phyloP scores from a whole-genome alignment of 768 basidiomycete species.

The Kwoniella heveanensis region DNA sequence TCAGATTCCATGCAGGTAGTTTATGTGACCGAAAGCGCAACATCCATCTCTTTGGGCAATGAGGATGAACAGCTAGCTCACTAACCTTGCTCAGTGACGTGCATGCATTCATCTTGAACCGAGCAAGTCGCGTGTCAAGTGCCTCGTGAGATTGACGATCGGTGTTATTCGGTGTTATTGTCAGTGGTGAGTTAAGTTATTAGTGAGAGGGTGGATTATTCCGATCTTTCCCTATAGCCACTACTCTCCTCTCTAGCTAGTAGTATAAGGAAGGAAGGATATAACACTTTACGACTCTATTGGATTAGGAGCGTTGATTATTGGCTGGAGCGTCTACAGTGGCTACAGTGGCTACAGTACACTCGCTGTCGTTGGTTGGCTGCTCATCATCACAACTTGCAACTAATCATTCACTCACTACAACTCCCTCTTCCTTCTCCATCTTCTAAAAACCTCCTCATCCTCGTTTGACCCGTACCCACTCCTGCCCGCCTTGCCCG shows the following conservation, averaged over 20 bases:
- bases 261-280: no score
- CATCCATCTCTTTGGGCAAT: not conserved
- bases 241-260: no score
- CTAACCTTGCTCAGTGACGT: constrained; percentile 14
- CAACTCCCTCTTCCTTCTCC: not conserved
- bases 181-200: not conserved
- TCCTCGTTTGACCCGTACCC: constrained; percentile 6
- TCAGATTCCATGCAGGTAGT: no score
- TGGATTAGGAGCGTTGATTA: not conserved
- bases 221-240: constrained; percentile 1
- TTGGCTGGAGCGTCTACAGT: not conserved
- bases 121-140: constrained; percentile 4
- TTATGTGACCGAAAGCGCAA: no score
- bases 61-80: no score
- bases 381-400: constrained; percentile 4
- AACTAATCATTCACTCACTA: not conserved
- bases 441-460: not conserved
- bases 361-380: not conserved
- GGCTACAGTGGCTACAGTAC: not conserved
- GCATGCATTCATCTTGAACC: constrained; percentile 1
- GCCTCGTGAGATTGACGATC: not conserved
- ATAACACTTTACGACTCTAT: not conserved
- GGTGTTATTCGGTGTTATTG: constrained; percentile 1
- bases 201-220: constrained; percentile 1
- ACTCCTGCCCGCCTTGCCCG: no score